phyloP scores from a whole-genome alignment of 108 stramenopile species.

The Pseudonitzschia delicatissima region DNA sequence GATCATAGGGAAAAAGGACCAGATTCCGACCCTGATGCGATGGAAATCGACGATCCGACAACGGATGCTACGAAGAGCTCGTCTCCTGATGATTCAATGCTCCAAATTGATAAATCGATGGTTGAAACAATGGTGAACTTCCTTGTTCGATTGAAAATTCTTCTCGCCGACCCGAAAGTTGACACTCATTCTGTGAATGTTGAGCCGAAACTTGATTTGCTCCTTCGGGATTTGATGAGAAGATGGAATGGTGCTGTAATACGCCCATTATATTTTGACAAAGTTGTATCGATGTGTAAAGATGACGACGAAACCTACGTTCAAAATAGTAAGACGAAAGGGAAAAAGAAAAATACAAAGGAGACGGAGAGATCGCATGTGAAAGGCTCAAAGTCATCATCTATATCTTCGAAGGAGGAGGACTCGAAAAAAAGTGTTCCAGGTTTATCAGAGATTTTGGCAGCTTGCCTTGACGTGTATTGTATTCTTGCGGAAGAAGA shows the following conservation, averaged over 20 bases:
- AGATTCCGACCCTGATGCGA: neutral
- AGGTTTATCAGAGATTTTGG: constrained; percentile 23
- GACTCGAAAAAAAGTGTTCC: constrained; percentile 9
- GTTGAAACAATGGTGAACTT: constrained; percentile 80
- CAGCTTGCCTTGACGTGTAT: constrained; percentile 48
- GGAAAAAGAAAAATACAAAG: constrained; percentile 16
- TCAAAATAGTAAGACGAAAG: constrained; percentile 1
- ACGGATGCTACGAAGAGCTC: neutral
- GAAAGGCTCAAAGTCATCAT: constrained; percentile 15
- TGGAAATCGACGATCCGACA: neutral
- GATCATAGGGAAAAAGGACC: constrained; percentile 9
- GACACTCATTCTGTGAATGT: constrained; percentile 18
- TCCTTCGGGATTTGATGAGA: constrained; percentile 32
- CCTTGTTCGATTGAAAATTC: constrained; percentile 67
- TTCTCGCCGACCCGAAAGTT: constrained; percentile 63
- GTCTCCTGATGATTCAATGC: constrained; percentile 1
- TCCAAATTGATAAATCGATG: constrained; percentile 18
- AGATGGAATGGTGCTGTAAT: constrained; percentile 37
- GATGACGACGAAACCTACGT: constrained; percentile 17
- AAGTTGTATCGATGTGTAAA: constrained; percentile 45
- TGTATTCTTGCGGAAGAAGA: constrained; percentile 22
- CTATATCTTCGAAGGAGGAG: constrained; percentile 16
- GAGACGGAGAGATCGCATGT: constrained; percentile 7
- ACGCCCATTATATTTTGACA: constrained; percentile 55
- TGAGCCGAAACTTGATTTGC: constrained; percentile 15